Base-by-base conservation (phyloP, 2,329 filamentous ascomycete species). In the Fusarium circinatum region DNA sequence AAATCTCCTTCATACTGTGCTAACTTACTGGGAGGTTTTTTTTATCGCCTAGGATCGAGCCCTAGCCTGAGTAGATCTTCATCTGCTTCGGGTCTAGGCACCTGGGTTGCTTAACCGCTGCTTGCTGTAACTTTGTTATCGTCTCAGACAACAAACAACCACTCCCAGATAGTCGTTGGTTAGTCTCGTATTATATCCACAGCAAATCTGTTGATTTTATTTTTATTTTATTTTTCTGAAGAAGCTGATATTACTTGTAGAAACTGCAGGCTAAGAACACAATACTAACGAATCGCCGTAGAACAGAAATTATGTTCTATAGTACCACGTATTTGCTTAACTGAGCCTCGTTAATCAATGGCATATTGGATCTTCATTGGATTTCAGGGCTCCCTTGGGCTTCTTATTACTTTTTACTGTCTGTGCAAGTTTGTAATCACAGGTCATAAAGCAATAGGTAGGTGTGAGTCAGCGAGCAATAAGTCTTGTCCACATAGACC, bases 231-330 rank as follows among this genome's bases (percentile, higher is more conserved):
- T 30, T 17, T 48, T 30, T 22, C 13, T 49, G 18, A 54, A 34
- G 30, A 20, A 38, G 26, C 42, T 62, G 32, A 32, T 28, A 38
- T 28, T 34, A 20, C 48, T 55, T 44, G 32, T 57, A 56, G 57
- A 24, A 42, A 44, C 39, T 18, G 28, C 13, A 24, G 22, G 8
- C 12, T 44, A 26, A 28, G 36, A 36, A 17, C 17, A 36, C 4
- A 18, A 17, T 17, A 36, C 34, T 8, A 36, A 34, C 15, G 32
- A 17, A 34, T 52, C 26, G 47, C 47, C 34, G 59, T 65, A 36
- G 51, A 70, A 61, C 39, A 38, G n/a, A 20, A 47, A 65, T 47
- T 59, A 58, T 51, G 28, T 68, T 56, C 26, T 45, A 30, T 34
- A n/a, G 13, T 28, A 36, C 36, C 57, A 56, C 34, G 30, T 26